Conservation (phyloP, 805 yeast genomes). For the Pichia manshurica region DNA sequence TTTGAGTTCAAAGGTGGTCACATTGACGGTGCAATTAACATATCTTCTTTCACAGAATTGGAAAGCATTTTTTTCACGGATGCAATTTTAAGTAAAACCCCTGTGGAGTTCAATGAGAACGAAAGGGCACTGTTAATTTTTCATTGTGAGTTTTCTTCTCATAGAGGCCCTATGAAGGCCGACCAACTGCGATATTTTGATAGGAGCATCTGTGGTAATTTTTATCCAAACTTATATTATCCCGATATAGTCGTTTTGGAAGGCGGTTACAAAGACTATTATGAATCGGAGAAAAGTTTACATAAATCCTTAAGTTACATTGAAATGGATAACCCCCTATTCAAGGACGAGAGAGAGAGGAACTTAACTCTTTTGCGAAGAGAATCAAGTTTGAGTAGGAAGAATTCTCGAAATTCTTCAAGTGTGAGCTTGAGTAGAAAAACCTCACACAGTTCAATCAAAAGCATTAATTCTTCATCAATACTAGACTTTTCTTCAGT, state of each 20-base stretch:
- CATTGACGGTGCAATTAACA: slow-evolving; percentile 73
- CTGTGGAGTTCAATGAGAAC: slow-evolving; percentile 21
- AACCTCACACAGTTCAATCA: slow-evolving; percentile 13
- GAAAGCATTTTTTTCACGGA: slow-evolving; percentile 47
- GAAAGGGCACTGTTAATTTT: slow-evolving; percentile 57
- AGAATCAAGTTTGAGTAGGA: slow-evolving; percentile 30
- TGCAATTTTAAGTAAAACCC: slow-evolving; percentile 17
- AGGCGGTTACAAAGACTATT: slow-evolving; percentile 87
- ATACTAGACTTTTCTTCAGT: slow-evolving; percentile 23
- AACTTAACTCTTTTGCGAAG: slow-evolving; percentile 36
- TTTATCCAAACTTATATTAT: slow-evolving; percentile 75
- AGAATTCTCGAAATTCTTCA: slow-evolving; percentile 20
- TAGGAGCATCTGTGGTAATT: slow-evolving; percentile 55
- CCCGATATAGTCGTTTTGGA: slow-evolving; percentile 86
- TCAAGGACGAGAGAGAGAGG: slow-evolving; percentile 39
- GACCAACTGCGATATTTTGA: slow-evolving; percentile 78
- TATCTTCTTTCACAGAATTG: slow-evolving; percentile 62
- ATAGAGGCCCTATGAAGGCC: slow-evolving; percentile 94
- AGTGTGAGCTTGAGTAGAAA: slow-evolving; percentile 14
- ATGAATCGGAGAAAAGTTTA: slow-evolving; percentile 36
- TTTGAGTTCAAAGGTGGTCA: slow-evolving; percentile 95
- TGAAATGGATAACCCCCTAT: slow-evolving; percentile 71
- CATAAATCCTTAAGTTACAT: slow-evolving; percentile 46
- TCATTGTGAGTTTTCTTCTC: slow-evolving; percentile 92
- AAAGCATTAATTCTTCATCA: slow-evolving; percentile 18